Evolutionary conservation across 177 flowering plant genomes (phyloP).

Genomic region (Vitis hybrid): DNA sequence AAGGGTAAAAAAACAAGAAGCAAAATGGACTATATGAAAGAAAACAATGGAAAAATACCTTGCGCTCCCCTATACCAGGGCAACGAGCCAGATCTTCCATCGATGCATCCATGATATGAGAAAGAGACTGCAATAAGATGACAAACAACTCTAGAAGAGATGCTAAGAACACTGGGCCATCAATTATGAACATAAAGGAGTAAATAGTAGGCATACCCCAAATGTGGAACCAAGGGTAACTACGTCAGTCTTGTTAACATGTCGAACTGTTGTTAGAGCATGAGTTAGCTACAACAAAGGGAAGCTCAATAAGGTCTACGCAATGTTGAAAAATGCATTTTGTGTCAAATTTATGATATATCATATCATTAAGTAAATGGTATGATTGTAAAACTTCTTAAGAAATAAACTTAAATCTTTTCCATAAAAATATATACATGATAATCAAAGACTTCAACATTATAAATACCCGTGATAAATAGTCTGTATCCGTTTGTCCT

Average conservation of each 20-base stretch:
- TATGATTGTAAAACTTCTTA: no score
- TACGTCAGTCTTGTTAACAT: constrained; percentile 93
- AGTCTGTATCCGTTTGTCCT: constrained; percentile 93
- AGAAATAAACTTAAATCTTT: no score
- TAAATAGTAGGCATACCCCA: constrained; percentile 59
- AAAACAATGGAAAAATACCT: constrained; percentile 46
- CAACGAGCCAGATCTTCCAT: constrained; percentile 97
- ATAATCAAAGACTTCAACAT: neutral
- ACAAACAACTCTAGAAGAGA: neutral
- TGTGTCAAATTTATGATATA: no score
- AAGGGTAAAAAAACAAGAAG: neutral
- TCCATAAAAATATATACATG: no score
- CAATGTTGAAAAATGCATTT: no score
- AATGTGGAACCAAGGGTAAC: constrained; percentile 98
- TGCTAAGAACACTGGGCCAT: neutral
- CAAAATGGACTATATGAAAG: neutral
- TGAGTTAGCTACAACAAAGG: constrained; percentile 57
- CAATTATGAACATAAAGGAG: neutral
- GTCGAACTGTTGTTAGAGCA: constrained; percentile 79
- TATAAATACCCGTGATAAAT: constrained; percentile 76
- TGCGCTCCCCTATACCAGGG: constrained; percentile 96
- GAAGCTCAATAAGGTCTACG: neutral
- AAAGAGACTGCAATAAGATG: constrained; percentile 63
- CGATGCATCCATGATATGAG: constrained; percentile 89
- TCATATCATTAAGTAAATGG: no score